Percentiles rank a stretch among this genome's conserved stretches.
phyloP scores from a whole-genome alignment of 106 monocot genomes.

The Agapanthus africanus region DNA sequence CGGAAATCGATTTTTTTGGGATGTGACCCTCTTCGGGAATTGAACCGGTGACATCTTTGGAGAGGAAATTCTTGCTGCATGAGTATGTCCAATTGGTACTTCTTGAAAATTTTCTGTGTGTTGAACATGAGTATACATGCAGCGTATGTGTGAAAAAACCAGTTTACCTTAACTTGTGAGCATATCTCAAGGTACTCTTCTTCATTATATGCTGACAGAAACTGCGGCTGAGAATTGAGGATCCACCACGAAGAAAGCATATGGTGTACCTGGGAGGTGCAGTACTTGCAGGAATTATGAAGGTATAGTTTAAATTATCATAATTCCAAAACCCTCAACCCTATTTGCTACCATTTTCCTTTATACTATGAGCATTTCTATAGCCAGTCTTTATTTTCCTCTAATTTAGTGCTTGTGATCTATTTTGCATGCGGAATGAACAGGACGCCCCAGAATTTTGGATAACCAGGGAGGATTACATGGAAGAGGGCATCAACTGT shows the following conservation, averaged over 20 bases:
- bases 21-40: too few species aligned
- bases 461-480: conserved; percentile 83
- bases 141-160: too few species aligned
- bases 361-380: not conserved
- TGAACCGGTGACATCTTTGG: too few species aligned
- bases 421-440: too few species aligned
- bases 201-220: conserved; percentile 55
- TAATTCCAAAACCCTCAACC: not conserved
- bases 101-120: too few species aligned
- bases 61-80: too few species aligned
- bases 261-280: conserved; percentile 98
- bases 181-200: too few species aligned
- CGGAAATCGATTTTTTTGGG: too few species aligned
- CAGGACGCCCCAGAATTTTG: conserved; percentile 95
- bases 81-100: too few species aligned
- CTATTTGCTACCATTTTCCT: not conserved
- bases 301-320: conserved; percentile 40
- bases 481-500: conserved; percentile 82
- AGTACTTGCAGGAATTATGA: conserved; percentile 98
- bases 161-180: too few species aligned
- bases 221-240: conserved; percentile 77
- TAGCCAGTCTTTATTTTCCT: not conserved
- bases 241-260: conserved; percentile 93
- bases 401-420: too few species aligned
- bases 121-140: too few species aligned